A percentile compares a stretch with the other conserved stretches of the same genome.
Conservation (phyloP, 257 asterid genomes). For the Dorcoceras hygrometricum region DNA sequence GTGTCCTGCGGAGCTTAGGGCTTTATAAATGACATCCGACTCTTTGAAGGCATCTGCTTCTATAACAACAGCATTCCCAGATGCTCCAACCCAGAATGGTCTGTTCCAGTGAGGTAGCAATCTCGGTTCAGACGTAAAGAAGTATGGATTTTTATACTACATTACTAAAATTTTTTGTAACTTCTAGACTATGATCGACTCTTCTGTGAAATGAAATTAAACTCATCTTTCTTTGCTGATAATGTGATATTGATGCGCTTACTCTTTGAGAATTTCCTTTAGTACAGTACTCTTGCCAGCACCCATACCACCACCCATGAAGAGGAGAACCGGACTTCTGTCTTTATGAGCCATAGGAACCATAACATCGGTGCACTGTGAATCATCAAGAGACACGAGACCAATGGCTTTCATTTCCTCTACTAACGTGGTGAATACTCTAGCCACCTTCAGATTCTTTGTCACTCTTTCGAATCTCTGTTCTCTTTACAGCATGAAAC, state of each 20-base stretch:
- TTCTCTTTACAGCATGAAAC: constrained; percentile 47
- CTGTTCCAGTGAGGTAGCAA: constrained; percentile 33
- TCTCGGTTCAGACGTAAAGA: neutral
- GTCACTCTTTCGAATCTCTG: constrained; percentile 94
- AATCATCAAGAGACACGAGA: constrained; percentile 67
- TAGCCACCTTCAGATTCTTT: constrained; percentile 90
- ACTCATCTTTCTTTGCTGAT: neutral
- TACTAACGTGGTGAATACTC: constrained; percentile 81
- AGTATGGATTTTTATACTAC: neutral
- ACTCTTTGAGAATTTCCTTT: constrained; percentile 94
- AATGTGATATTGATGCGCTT: constrained; percentile 27
- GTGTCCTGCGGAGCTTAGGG: constrained; percentile 92
- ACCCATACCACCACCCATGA: constrained; percentile 99
- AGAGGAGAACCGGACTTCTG: constrained; percentile 85
- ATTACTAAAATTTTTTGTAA: neutral
- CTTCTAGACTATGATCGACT: neutral
- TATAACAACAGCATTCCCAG: constrained; percentile 76
- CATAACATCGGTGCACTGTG: constrained; percentile 92
- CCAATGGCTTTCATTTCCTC: constrained; percentile 99
- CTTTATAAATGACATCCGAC: constrained; percentile 86
- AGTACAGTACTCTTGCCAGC: constrained; percentile 95
- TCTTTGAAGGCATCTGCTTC: constrained; percentile 99
- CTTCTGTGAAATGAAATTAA: neutral
- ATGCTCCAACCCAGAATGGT: constrained; percentile 92
- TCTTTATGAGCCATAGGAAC: constrained; percentile 96